Evolutionary conservation across 805 yeast species (phyloP).

Genomic region (Candida tammaniensis): DNA sequence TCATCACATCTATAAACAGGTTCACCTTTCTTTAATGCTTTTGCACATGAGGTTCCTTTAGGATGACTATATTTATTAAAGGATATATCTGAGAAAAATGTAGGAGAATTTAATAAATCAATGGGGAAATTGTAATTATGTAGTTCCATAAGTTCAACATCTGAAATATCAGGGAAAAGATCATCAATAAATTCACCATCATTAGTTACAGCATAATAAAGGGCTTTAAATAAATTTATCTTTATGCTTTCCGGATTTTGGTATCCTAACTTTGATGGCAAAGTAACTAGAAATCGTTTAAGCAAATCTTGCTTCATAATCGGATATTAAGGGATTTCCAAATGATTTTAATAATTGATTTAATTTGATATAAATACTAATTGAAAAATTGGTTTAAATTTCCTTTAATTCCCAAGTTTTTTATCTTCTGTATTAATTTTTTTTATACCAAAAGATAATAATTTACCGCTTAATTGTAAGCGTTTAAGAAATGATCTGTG

Average conservation of each 20-base stretch:
- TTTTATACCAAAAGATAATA: no score
- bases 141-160: conserved; percentile 15
- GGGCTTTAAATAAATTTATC: conserved; percentile 24
- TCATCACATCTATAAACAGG: conserved; percentile 71
- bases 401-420: no score
- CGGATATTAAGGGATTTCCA: no score
- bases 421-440: no score
- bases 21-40: conserved; percentile 57
- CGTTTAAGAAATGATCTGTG: no score
- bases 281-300: conserved; percentile 24
- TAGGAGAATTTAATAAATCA: conserved; percentile 7
- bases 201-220: conserved; percentile 32
- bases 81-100: conserved; percentile 12
- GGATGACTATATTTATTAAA: conserved; percentile 38
- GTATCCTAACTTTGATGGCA: conserved; percentile 20
- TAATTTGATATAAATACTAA: no score
- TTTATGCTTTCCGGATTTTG: conserved; percentile 12
- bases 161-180: conserved; percentile 32
- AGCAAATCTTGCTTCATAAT: conserved; percentile 21
- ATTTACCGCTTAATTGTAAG: no score
- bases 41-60: conserved; percentile 65
- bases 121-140: conserved; percentile 10
- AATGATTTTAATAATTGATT: no score
- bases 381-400: no score
- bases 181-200: conserved; percentile 33